Conservation (phyloP, 75 land plant species). For the Selaginella tamariscina region DNA sequence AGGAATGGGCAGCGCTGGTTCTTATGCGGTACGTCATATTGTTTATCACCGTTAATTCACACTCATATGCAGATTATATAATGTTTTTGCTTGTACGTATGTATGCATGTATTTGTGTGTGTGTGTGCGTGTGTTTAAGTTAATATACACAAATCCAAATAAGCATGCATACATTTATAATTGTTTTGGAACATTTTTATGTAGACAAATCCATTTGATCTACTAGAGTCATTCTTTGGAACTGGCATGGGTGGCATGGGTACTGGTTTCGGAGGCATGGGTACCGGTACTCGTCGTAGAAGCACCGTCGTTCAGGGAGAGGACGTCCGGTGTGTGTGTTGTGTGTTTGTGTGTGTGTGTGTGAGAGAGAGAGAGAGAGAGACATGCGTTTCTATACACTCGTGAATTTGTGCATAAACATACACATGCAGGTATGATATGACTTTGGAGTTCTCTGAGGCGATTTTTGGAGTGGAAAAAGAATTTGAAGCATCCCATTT, state of each 20-base stretch:
- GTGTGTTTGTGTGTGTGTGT: not conserved
- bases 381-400: too few species aligned
- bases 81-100: conserved; percentile 9
- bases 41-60: not conserved
- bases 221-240: conserved; percentile 95
- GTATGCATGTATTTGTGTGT: not conserved
- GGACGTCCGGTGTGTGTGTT: conserved; percentile 59
- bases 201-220: conserved; percentile 95
- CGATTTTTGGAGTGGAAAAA: conserved; percentile 86
- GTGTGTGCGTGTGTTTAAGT: too few species aligned
- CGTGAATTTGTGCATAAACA: too few species aligned
- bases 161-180: too few species aligned
- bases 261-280: conserved; percentile 50
- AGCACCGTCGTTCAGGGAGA: conserved; percentile 63
- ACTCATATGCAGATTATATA: not conserved
- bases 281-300: conserved; percentile 48
- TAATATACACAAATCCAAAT: too few species aligned
- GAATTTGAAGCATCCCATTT: conserved; percentile 77
- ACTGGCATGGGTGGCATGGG: conserved; percentile 58
- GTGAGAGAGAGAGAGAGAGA: too few species aligned
- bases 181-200: conserved; percentile 2
- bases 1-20: conserved; percentile 28
- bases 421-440: conserved; percentile 93
- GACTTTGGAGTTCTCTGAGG: conserved; percentile 63
- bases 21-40: conserved; percentile 55